Conservation (phyloP, 768 basidiomycete species). For the Mycena kentingensis region DNA sequence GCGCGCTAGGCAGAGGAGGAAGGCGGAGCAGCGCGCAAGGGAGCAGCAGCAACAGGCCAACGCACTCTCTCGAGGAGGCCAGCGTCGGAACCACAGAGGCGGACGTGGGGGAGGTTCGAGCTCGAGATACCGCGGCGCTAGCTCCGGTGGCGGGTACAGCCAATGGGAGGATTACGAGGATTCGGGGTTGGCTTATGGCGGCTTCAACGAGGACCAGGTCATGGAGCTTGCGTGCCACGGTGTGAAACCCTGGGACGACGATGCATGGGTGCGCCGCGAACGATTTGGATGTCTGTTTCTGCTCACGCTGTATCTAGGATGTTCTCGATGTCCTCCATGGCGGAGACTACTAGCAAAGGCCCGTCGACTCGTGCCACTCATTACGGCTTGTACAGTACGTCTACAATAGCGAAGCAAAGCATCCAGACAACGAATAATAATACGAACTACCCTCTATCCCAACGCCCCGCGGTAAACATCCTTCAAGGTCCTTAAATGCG, state of each 20-base stretch:
- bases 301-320: not conserved
- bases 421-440: too few species aligned
- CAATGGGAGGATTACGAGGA: not conserved
- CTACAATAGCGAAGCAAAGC: too few species aligned
- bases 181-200: not conserved
- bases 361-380: too few species aligned
- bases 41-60: not conserved
- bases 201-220: not conserved
- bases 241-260: slow-evolving; percentile 1
- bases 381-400: too few species aligned
- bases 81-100: not conserved
- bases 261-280: not conserved
- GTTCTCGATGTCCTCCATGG: not conserved
- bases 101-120: not conserved
- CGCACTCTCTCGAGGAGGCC: not conserved
- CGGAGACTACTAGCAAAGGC: not conserved
- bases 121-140: not conserved
- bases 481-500: not conserved
- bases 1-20: not conserved
- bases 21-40: too few species aligned
- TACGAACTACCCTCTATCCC: too few species aligned
- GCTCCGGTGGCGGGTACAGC: not conserved
- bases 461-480: not conserved
- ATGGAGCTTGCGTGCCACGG: not conserved
- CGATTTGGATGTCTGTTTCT: not conserved